Percentiles rank a stretch among this genome's conserved stretches.
These are phyloP conservation scores for Kwoniella mangroviensis DNA, from an alignment of 768 basidiomycete species.

Conservation along the genomic window DNA sequence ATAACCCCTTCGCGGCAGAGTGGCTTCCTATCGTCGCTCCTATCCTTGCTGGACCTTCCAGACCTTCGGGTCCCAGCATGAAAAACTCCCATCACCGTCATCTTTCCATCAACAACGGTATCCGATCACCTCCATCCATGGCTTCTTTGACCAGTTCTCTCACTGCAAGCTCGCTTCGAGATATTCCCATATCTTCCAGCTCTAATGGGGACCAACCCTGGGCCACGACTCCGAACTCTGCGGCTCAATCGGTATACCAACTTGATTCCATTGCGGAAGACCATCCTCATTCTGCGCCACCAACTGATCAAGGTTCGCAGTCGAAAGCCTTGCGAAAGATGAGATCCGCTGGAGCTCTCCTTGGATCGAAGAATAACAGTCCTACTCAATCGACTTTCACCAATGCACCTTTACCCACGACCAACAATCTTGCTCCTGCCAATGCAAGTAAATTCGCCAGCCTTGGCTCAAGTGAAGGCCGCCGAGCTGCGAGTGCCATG, in stretches of 20 bases:
- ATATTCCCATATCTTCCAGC: not conserved
- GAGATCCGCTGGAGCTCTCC: constrained; percentile 47
- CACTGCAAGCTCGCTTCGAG: constrained; percentile 35
- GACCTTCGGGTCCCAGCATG: not conserved
- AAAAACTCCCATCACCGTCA: constrained; percentile 22
- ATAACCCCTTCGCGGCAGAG: constrained; percentile 91
- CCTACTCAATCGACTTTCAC: constrained; percentile 7
- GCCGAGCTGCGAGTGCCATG: constrained; percentile 35
- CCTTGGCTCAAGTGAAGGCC: constrained; percentile 30
- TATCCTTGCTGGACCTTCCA: constrained; percentile 62
- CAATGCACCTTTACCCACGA: not conserved
- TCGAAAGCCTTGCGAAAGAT: constrained; percentile 38
- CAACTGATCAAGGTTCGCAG: constrained; percentile 2
- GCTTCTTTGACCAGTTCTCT: constrained; percentile 30
- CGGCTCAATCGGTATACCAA: constrained; percentile 29
- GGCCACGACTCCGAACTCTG: constrained; percentile 28
- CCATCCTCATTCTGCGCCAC: constrained; percentile 33
- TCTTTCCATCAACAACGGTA: constrained; percentile 23
- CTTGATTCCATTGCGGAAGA: constrained; percentile 40
- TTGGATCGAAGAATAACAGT: constrained; percentile 26
- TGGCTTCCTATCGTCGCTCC: constrained; percentile 90
- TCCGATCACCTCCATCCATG: constrained; percentile 25
- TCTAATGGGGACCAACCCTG: constrained; percentile 7
- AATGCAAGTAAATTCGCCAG: constrained; percentile 29
- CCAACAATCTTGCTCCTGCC: constrained; percentile 6